Evolutionary conservation across 805 yeast species (phyloP), one percentile per base, ranked within the genome.

Genomic region (Suhomyces kilbournensis): DNA sequence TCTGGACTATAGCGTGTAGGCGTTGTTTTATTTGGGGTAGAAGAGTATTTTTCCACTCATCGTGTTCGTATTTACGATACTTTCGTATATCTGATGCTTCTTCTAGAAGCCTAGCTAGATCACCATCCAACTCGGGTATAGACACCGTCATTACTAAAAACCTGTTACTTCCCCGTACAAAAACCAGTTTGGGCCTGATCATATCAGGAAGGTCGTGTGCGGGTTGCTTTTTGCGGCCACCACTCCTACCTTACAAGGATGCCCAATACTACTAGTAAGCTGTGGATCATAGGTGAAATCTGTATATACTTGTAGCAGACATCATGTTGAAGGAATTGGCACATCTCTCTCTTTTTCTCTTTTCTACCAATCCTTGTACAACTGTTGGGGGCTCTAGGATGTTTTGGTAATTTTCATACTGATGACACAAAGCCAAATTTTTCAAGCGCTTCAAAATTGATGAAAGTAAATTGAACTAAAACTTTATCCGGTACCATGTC

Each of bases 11-110:
- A 8, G 28, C 15, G 17, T 47, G 45, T 5, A 56, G 17, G 38
- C 60, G 26, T 15, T 39, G 48, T 22, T 53, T 39, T 34, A 59
- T 26, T 22, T 47, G 45, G 14, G 62, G 61, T 28, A 52, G 45
- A n/a, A 56, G 26, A 12, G 10, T 25, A 7, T 23, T 19, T 14
- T 17, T 9, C 64, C 64, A 60, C 23, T 23, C 38, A 6, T 12
- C 15, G 3, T 43, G 17, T 7, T 25, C 34, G 14, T 32, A 20
- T 10, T 40, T 17, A 19, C 34, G 19, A 22, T 42, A 28, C 38
- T 12, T 40, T 20, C 40, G 20, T 9, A 23, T 46, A 3, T 28
- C 53, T 19, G 35, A 20, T 4, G 40, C 46, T 14, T 46, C 47
- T 4, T 19, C 10, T 34, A 50, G 50, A 22, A 42, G 20, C 22